Conservation (phyloP, 2,329 filamentous ascomycete genomes). For the Fusarium concolor region DNA sequence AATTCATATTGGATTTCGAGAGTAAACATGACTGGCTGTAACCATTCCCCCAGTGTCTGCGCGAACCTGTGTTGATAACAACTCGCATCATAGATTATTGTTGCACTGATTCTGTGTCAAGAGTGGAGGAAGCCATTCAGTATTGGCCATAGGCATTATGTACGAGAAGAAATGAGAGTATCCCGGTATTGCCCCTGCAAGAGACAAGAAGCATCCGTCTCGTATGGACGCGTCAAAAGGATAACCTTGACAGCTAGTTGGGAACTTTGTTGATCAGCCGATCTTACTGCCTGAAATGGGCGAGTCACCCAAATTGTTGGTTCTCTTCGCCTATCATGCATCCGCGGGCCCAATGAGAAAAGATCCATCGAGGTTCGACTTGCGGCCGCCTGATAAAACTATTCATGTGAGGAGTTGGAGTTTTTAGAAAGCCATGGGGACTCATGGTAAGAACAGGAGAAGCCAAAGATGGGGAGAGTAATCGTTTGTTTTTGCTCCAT, state of each 20-base stretch:
- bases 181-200: not conserved
- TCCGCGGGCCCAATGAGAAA: not conserved
- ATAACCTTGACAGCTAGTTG: too few relatives aligned
- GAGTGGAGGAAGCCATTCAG: too few relatives aligned
- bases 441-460: not conserved
- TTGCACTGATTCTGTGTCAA: not conserved
- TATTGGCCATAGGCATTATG: too few relatives aligned
- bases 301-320: not conserved
- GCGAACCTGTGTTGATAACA: not conserved
- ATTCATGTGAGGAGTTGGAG: not conserved
- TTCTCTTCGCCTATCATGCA: not conserved
- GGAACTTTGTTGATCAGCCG: not conserved
- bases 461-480: not conserved
- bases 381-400: not conserved
- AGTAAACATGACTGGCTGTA: not conserved
- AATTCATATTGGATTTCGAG: not conserved
- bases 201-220: not conserved
- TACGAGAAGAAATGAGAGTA: not conserved
- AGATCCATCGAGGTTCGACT: not conserved
- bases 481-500: not conserved
- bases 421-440: not conserved
- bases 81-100: too few relatives aligned
- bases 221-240: too few relatives aligned
- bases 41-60: not conserved
- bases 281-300: not conserved